Evolutionary conservation across 345 rosid species (phyloP), one percentile per base, ranked within the genome.

Genomic region (Aquilaria sinensis): DNA sequence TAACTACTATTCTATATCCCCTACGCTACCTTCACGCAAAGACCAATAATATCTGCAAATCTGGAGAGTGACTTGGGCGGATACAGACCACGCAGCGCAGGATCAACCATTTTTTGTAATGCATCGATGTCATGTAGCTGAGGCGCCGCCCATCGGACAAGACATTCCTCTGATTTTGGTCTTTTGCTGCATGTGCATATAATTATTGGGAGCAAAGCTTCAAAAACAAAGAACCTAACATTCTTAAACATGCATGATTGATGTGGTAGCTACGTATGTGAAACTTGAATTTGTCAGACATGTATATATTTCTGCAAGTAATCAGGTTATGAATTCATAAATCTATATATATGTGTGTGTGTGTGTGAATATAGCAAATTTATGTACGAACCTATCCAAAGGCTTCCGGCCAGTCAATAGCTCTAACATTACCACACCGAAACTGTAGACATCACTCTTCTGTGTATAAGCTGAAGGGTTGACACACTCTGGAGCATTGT

Each of bases 381-480:
- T 49, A 15, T 12, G 41, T 34, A 33, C 61, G 37, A n/a, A 90
- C 99, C 77, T 81, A 78, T 94, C 94, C 52, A 73, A 62, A 67
- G 99, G 97, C 87, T 60, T 83, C 64, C 96, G 84, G 12, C 99
- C 97, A 0, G 95, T 86, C 65, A 94, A 60, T 30, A 94, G 70
- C 79, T 94, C 99, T 63, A 94, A 67, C 99, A 90, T 90, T 55
- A 90, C 99, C 62, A 94, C 96, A 43, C 99, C 99, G 58, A 90
- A 88, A 68, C 97, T 86, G 80, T 90, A 94, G 10, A 88, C 74
- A 48, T 94, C 99, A 60, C 99, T 88, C 84, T 88, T 94, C 60
- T 79, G 32, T 6, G 99, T 86, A 70, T 88, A 94, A 7, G 86
- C 83, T 4, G 85, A 74, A 15, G 94, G 89, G 43, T 56, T 81